Evolutionary conservation across 805 yeast species (phyloP).

Genomic region (Nadsonia fulvescens): DNA sequence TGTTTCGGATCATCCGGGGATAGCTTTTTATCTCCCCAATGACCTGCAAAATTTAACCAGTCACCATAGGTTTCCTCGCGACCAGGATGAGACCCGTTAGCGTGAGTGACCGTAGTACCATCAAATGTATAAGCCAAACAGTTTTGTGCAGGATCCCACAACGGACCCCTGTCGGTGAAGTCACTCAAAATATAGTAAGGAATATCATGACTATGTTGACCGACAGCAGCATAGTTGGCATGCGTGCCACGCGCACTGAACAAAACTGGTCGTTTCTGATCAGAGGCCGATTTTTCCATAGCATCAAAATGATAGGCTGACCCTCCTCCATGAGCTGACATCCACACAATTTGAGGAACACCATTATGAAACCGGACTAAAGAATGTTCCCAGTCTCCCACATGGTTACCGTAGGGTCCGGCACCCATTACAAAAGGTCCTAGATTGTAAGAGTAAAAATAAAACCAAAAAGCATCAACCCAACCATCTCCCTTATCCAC

Average conservation of each 20-base stretch:
- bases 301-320: constrained; percentile 69
- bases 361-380: constrained; percentile 72
- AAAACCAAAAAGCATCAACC: constrained; percentile 94
- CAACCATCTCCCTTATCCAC: constrained; percentile 89
- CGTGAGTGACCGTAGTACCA: constrained; percentile 26
- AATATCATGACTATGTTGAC: constrained; percentile 88
- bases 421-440: constrained; percentile 97
- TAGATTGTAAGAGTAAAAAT: constrained; percentile 79
- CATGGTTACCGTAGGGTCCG: constrained; percentile 94
- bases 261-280: constrained; percentile 45
- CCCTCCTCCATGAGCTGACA: constrained; percentile 98
- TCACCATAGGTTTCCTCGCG: constrained; percentile 20
- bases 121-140: constrained; percentile 68
- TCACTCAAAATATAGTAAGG: constrained; percentile 85
- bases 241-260: constrained; percentile 93
- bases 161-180: constrained; percentile 85
- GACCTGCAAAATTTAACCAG: constrained; percentile 72
- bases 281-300: constrained; percentile 40
- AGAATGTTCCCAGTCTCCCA: constrained; percentile 98
- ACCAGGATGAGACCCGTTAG: constrained; percentile 3
- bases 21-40: constrained; percentile 79
- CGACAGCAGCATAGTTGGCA: constrained; percentile 91
- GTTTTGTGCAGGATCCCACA: constrained; percentile 86
- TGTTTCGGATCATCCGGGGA: constrained; percentile 59
- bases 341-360: constrained; percentile 71